phyloP scores from a whole-genome alignment of 2,329 filamentous ascomycete species.

The Phyllosticta citribraziliensis region DNA sequence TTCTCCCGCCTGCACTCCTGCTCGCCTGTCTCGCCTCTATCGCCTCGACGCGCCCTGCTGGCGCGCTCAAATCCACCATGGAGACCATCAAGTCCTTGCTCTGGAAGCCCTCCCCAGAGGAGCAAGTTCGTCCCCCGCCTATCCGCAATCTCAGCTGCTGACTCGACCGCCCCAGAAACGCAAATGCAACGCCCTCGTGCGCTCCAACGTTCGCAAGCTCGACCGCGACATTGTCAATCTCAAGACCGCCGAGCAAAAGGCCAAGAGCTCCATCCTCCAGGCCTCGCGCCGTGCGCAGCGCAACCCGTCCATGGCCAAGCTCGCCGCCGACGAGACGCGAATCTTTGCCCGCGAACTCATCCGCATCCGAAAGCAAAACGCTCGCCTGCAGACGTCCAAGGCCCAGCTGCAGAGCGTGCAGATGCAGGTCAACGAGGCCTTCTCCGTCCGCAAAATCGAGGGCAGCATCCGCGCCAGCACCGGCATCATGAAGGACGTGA shows the following conservation, averaged over 20 bases:
- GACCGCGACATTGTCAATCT: slow-evolving; percentile 82
- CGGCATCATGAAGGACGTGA: slow-evolving; percentile 95
- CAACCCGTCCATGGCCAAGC: slow-evolving; percentile 67
- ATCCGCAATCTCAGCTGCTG: background rate
- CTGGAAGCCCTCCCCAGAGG: slow-evolving; percentile 84
- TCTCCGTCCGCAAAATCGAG: slow-evolving; percentile 91
- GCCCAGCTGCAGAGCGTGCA: slow-evolving; percentile 87
- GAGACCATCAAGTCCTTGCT: slow-evolving; percentile 80
- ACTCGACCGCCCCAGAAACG: slow-evolving; percentile 54
- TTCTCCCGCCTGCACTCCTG: background rate
- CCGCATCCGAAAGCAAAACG: slow-evolving; percentile 64
- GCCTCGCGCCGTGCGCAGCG: slow-evolving; percentile 73
- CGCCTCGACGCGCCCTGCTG: background rate
- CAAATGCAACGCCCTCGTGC: slow-evolving; percentile 88
- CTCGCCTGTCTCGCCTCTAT: background rate
- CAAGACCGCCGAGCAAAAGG: slow-evolving; percentile 61
- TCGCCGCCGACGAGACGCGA: slow-evolving; percentile 74
- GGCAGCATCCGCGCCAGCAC: slow-evolving; percentile 78
- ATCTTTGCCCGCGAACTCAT: slow-evolving; percentile 84
- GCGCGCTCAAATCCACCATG: slow-evolving; percentile 44
- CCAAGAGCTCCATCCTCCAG: slow-evolving; percentile 72
- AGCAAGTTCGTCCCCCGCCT: slow-evolving; percentile 55
- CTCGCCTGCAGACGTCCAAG: slow-evolving; percentile 72
- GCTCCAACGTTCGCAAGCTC: slow-evolving; percentile 82
- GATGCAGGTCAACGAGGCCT: slow-evolving; percentile 97